Evolutionary conservation across 257 asterid genomes (phyloP).

Genomic region (Solanum neorickii): DNA sequence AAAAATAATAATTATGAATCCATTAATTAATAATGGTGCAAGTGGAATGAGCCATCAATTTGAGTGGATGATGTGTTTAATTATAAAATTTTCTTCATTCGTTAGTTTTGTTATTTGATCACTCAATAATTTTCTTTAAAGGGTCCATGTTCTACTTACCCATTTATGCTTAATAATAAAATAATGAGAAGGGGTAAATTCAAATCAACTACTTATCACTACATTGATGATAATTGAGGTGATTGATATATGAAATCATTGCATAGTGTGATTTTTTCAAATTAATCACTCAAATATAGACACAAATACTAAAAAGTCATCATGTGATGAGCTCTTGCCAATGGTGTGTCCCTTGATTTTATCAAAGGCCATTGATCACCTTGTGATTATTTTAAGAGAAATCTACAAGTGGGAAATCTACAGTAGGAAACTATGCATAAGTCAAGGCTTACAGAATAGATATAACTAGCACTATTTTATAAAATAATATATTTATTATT

Average conservation of each 20-base stretch:
- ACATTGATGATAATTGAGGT: neutral
- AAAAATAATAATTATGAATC: neutral
- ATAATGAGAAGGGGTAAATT: neutral
- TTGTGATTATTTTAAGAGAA: neutral
- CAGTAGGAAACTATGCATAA: neutral
- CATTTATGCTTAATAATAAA: neutral
- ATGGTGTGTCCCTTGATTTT: neutral
- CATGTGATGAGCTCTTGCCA: neutral
- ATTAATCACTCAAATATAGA: neutral
- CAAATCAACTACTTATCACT: neutral
- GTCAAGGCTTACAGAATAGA: neutral
- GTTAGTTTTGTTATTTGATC: neutral
- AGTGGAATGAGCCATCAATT: neutral
- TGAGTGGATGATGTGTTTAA: neutral
- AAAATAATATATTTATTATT: too few species aligned
- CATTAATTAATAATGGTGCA: neutral
- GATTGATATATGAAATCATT: neutral
- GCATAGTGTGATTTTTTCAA: neutral
- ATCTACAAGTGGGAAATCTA: neutral
- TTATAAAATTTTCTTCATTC: neutral
- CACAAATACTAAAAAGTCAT: neutral
- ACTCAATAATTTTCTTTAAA: neutral
- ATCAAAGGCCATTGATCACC: neutral
- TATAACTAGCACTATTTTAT: neutral
- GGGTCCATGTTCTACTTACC: neutral